Evolutionary conservation across 768 basidiomycete species (phyloP), one percentile per base, ranked within the genome.

Genomic region (Tricholoma furcatifolium): DNA sequence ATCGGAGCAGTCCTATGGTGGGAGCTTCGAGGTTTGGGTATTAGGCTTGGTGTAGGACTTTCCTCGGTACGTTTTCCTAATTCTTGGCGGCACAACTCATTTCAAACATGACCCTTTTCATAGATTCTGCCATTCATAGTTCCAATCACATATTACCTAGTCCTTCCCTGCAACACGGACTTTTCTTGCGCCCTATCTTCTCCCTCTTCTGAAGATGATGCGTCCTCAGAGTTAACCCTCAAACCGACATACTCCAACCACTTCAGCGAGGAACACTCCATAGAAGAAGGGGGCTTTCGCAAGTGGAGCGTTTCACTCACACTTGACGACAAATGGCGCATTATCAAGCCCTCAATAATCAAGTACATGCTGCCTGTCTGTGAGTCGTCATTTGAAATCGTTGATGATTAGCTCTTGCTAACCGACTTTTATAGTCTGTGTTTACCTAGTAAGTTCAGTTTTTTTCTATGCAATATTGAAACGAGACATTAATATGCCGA

Each of bases 1-100:
- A 87, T 86, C 0, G 96, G 96, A 6, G 93, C 96, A 0, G 87
- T 89, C 31, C 63, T 97, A 8, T 98, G 96, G 96, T 98, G 96
- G 96, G 78, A 93, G 57, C 72, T 98, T 3, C 77, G 96, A n/a
- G 80, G 83, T 2, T 69, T 96, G 1, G 96, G 96, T 18, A 92
- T 99, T 2, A 79, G 83, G 41, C 62, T 74, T 9, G 96, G 94
- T 1, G 83, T 98, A 15, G 89, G 91, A 2, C 62, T 96, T 23
- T 92, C 91, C 8, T 81, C 90, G 14, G 92, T 92, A 64, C 30
- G 87, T 67, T 30, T 17, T 30, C 38, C 23, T 4, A 32, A 2
- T 18, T 7, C 20, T 34, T 44, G 2, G 7, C 30, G 10, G 20
- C 17, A n/a, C 43, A 27, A 27, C 27, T 27, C 27, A 3, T 18